Evolutionary conservation across 768 basidiomycete genomes (phyloP).

Genomic region (Leccinellum luteum): DNA sequence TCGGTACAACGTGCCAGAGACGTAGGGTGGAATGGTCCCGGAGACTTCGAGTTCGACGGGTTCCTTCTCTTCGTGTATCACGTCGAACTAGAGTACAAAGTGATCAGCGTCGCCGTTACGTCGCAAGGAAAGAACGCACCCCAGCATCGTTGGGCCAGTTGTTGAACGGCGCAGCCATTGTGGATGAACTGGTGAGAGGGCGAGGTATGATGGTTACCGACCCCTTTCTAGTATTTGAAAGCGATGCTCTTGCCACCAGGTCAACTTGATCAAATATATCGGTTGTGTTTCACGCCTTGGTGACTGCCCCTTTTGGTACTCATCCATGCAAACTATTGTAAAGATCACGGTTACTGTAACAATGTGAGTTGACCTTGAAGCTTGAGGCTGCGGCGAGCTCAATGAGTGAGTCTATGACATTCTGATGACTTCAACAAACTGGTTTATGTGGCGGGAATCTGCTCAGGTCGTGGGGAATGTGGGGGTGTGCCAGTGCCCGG

Average conservation of each 20-base stretch:
- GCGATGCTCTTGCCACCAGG: neutral
- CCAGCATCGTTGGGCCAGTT: slow-evolving; percentile 32
- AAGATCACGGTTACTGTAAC: too few species aligned
- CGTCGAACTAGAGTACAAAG: slow-evolving; percentile 22
- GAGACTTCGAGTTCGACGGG: slow-evolving; percentile 29
- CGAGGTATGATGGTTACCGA: neutral
- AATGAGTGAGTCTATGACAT: too few species aligned
- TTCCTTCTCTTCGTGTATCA: slow-evolving; percentile 26
- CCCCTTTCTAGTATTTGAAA: slow-evolving; percentile 8
- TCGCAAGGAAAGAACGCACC: slow-evolving; percentile 7
- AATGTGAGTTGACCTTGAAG: too few species aligned
- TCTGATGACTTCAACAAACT: too few species aligned
- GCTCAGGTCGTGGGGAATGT: too few species aligned
- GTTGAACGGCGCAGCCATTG: slow-evolving; percentile 27
- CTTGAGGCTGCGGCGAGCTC: too few species aligned
- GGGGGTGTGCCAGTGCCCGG: too few species aligned
- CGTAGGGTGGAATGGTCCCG: slow-evolving; percentile 33
- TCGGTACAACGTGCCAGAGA: slow-evolving; percentile 37
- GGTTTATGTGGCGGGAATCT: too few species aligned
- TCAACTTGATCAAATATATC: too few species aligned
- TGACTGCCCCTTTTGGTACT: too few species aligned
- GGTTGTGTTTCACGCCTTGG: too few species aligned
- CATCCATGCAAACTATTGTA: too few species aligned
- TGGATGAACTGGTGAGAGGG: neutral
- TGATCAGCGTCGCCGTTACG: neutral